phyloP scores from a whole-genome alignment of 345 rosid genomes.

The Eucalyptus sp. region DNA sequence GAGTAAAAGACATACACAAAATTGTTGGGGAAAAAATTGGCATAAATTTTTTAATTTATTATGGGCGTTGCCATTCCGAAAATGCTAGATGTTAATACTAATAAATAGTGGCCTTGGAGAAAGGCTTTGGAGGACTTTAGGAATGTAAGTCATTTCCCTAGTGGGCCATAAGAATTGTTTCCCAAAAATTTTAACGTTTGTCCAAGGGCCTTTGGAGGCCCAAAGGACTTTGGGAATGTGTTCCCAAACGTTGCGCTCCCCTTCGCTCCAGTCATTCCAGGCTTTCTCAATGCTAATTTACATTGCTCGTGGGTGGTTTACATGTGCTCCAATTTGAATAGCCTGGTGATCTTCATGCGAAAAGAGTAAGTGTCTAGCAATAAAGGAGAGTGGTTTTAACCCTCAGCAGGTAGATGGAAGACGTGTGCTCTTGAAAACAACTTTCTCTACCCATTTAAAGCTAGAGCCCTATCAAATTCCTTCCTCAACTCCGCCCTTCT shows the following conservation, averaged over 20 bases:
- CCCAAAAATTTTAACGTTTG: not conserved
- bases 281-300: not conserved
- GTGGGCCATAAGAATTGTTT: not conserved
- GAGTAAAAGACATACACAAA: not conserved
- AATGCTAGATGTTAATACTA: not conserved
- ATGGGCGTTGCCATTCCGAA: not conserved
- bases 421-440: not conserved
- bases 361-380: not conserved
- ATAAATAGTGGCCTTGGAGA: not conserved
- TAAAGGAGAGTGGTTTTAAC: not conserved
- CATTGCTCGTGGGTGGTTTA: not conserved
- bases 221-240: not conserved
- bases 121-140: not conserved
- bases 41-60: not conserved
- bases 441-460: not conserved
- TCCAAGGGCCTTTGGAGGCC: not conserved
- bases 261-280: not conserved
- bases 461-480: not conserved
- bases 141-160: not conserved
- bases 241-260: not conserved
- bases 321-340: not conserved
- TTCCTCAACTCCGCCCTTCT: not conserved
- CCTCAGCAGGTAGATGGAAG: not conserved
- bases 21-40: not conserved
- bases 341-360: not conserved